Conservation (phyloP, 2,329 filamentous ascomycete genomes). For the Pseudogymnoascus sp. region DNA sequence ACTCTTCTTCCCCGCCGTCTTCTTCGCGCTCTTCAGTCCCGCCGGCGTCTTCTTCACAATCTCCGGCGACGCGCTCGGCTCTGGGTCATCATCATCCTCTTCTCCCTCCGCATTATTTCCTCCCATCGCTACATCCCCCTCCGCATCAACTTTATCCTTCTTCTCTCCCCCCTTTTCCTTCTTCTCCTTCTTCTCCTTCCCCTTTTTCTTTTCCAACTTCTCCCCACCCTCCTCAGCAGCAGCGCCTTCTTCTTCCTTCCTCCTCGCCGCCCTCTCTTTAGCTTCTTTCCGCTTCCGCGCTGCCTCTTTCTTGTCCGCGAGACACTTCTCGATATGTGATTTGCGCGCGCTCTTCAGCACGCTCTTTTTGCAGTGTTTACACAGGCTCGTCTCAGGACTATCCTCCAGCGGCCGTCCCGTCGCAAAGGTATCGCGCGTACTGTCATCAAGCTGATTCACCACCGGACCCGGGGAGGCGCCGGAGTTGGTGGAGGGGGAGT, state of each 20-base stretch:
- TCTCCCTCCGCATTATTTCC: constrained; percentile 33
- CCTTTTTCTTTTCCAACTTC: constrained; percentile 23
- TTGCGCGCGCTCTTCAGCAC: constrained; percentile 67
- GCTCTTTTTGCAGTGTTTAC: constrained; percentile 91
- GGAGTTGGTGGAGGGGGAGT: constrained; percentile 32
- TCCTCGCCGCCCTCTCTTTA: constrained; percentile 23
- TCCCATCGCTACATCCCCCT: constrained; percentile 26
- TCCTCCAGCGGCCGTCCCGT: constrained; percentile 78
- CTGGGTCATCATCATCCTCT: constrained; percentile 31
- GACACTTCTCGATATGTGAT: constrained; percentile 72
- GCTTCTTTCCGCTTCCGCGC: constrained; percentile 28
- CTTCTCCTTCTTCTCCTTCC: constrained; percentile 11
- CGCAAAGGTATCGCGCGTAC: constrained; percentile 67
- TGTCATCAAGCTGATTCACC: constrained; percentile 64
- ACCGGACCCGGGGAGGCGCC: constrained; percentile 45
- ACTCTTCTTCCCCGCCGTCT: constrained; percentile 56
- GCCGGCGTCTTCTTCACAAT: constrained; percentile 14
- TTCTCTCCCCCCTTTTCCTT: constrained; percentile 28
- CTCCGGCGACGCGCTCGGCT: constrained; percentile 29
- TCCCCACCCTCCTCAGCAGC: constrained; percentile 33
- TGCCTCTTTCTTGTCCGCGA: constrained; percentile 49
- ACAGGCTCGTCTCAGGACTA: constrained; percentile 67
- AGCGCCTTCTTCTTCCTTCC: constrained; percentile 31
- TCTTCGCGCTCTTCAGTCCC: constrained; percentile 41
- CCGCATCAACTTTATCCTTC: constrained; percentile 22